phyloP scores from a whole-genome alignment of 83 land plant species.

The Isoetes engelmannii region DNA sequence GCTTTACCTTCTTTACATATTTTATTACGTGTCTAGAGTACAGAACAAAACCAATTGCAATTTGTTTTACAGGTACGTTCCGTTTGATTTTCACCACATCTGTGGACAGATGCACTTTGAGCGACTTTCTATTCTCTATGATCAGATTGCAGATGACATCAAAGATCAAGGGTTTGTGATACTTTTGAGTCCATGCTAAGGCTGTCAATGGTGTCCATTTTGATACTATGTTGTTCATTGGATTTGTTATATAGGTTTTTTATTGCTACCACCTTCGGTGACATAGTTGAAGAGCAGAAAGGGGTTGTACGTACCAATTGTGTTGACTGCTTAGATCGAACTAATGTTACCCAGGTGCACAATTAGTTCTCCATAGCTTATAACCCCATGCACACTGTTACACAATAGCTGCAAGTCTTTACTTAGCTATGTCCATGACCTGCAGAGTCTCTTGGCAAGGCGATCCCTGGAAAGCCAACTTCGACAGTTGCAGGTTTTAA shows the following conservation, averaged over 20 bases:
- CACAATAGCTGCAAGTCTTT: background rate
- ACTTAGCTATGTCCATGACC: background rate
- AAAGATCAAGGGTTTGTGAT: constrained; percentile 25
- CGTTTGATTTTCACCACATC: constrained; percentile 38
- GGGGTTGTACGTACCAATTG: constrained; percentile 95
- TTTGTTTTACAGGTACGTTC: constrained; percentile 30
- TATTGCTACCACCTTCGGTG: constrained; percentile 46
- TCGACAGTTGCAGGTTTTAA: constrained; percentile 51
- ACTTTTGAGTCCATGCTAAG: constrained; percentile 9
- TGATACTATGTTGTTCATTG: constrained; percentile 10
- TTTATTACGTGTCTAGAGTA: background rate
- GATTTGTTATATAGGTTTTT: constrained; percentile 47
- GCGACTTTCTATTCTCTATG: constrained; percentile 25
- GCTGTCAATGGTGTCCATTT: background rate
- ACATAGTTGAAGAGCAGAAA: constrained; percentile 61
- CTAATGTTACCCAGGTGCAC: constrained; percentile 91
- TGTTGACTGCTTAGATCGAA: constrained; percentile 96
- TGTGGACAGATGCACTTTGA: constrained; percentile 42
- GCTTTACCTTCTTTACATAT: background rate
- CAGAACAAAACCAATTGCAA: background rate
- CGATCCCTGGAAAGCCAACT: constrained; percentile 79
- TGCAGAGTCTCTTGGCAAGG: constrained; percentile 87
- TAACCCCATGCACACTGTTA: background rate
- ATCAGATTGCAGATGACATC: constrained; percentile 20
- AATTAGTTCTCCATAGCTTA: constrained; percentile 1